phyloP scores from a whole-genome alignment of 2,329 filamentous ascomycete genomes.

The Alternaria ethzedia region DNA sequence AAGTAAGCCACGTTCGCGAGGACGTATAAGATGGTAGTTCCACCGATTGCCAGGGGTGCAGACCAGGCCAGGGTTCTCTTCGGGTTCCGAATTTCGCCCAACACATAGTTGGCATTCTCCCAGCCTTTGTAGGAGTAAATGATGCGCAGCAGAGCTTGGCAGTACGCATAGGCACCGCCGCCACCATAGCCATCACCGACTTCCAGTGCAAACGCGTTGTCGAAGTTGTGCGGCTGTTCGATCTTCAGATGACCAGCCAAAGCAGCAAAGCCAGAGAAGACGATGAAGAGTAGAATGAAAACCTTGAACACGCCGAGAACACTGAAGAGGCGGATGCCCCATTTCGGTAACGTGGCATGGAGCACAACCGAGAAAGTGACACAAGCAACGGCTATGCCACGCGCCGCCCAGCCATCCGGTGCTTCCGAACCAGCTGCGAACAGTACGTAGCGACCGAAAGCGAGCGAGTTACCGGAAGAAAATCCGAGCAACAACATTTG shows the following conservation, averaged over 20 bases:
- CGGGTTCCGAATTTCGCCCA: constrained; percentile 64
- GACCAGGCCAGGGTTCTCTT: constrained; percentile 62
- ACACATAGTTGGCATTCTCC: constrained; percentile 62
- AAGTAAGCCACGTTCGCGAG: constrained; percentile 72
- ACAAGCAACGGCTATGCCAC: constrained; percentile 57
- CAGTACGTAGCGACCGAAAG: constrained; percentile 65
- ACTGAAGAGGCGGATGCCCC: constrained; percentile 66
- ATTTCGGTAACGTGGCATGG: constrained; percentile 62
- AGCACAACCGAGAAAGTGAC: constrained; percentile 62
- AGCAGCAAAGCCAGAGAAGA: constrained; percentile 60
- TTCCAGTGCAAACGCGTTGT: constrained; percentile 61
- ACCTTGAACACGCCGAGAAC: constrained; percentile 67
- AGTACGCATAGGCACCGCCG: constrained; percentile 53
- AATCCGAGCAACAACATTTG: constrained; percentile 69
- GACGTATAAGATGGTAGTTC: constrained; percentile 66
- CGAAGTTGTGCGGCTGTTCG: constrained; percentile 63
- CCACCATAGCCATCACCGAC: constrained; percentile 42
- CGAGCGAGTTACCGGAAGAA: constrained; percentile 64
- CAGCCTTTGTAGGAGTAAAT: constrained; percentile 68
- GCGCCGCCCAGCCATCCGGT: constrained; percentile 62
- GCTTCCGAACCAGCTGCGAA: constrained; percentile 58
- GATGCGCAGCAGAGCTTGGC: constrained; percentile 64
- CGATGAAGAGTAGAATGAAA: constrained; percentile 64
- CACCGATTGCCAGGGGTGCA: constrained; percentile 64
- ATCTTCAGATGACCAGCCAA: constrained; percentile 42